Base-by-base conservation (phyloP, 495 filamentous ascomycete genomes). In the Aspergillus carlsbadensis region DNA sequence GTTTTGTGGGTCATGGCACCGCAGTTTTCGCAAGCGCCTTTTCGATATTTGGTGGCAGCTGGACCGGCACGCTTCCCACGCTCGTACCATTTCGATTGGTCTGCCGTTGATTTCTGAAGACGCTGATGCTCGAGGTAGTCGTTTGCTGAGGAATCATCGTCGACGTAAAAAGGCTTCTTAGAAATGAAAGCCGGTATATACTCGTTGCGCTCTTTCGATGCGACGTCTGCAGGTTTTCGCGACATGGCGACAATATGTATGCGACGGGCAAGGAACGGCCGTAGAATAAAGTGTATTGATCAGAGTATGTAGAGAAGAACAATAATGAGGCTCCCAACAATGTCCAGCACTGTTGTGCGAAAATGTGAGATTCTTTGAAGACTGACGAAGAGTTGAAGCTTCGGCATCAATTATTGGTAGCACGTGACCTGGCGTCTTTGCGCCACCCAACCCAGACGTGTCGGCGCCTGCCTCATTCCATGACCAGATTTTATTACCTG, bases 101-200 rank as follows among this genome's bases (percentile, higher is more conserved):
- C 81, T 55, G 58, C 34, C 83, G 67, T 62, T 55, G 77, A 72
- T 60, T 87, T 87, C 45, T 92, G 88, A 10, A 95, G 81, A 69
- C 94, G 92, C 64, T 98, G 94, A 83, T 98, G 94, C 73, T 96
- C 90, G 45, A 98, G 90, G 65, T 97, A 98, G 62, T 98, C 94
- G 57, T 81, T 84, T 52, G 87, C 78, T 48, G 88, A 84, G 41
- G 80, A 77, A 43, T 91, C 87, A 57, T 95, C 88, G 68, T 87
- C 86, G 66, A 94, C 82, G 77, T 98, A 98, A 75, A 98, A 98
- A 17, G 94, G 94, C 59, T 96, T 94, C 71, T 96, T 96, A 62
- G 92, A 90, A 79, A 98, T 98, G 81, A 96, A 98, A 47, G 90
- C 82, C 10, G 94, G 94, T 70, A 98, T 98, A 80, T 98, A 98